Conservation (phyloP, 495 filamentous ascomycete genomes). For the Penicillium macrosclerotiorum region DNA sequence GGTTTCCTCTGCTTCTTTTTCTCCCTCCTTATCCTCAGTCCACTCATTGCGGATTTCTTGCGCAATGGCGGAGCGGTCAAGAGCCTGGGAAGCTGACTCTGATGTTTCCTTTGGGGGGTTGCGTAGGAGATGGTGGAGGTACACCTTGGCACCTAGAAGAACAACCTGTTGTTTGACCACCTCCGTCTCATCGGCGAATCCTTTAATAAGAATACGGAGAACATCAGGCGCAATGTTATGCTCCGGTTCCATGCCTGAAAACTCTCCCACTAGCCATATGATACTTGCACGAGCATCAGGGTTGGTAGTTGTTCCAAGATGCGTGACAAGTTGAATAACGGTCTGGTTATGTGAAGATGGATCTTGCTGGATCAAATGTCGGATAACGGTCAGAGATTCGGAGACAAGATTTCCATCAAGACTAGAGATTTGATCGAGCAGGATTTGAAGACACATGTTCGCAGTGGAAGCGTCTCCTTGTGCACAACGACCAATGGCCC, state of each 20-base stretch:
- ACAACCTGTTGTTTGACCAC: slow-evolving; percentile 87
- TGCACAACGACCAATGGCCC: slow-evolving; percentile 90
- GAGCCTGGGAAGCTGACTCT: slow-evolving; percentile 1
- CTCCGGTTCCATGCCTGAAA: slow-evolving; percentile 71
- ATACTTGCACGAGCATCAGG: slow-evolving; percentile 87
- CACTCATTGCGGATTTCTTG: slow-evolving; percentile 39
- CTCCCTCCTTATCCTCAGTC: slow-evolving; percentile 36
- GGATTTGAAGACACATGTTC: slow-evolving; percentile 71
- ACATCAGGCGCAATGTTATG: slow-evolving; percentile 92
- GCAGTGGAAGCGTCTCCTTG: slow-evolving; percentile 70
- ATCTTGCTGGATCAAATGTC: slow-evolving; percentile 92
- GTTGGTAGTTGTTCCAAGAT: slow-evolving; percentile 80
- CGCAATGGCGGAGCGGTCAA: slow-evolving; percentile 12
- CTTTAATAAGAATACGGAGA: slow-evolving; percentile 81
- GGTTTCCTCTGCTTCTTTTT: slow-evolving; percentile 21
- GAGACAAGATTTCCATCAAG: slow-evolving; percentile 83
- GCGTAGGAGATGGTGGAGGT: slow-evolving; percentile 71
- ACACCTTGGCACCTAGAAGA: slow-evolving; percentile 89
- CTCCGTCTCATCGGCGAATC: slow-evolving; percentile 80
- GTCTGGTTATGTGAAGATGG: slow-evolving; percentile 73
- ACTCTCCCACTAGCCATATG: slow-evolving; percentile 97
- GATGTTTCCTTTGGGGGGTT: slow-evolving; percentile 49
- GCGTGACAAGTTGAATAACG: slow-evolving; percentile 86
- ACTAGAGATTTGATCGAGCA: slow-evolving; percentile 80
- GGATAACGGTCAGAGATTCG: slow-evolving; percentile 87